Evolutionary conservation across 345 rosid species (phyloP), one percentile per base, ranked within the genome.

Genomic region (Salix exigua): DNA sequence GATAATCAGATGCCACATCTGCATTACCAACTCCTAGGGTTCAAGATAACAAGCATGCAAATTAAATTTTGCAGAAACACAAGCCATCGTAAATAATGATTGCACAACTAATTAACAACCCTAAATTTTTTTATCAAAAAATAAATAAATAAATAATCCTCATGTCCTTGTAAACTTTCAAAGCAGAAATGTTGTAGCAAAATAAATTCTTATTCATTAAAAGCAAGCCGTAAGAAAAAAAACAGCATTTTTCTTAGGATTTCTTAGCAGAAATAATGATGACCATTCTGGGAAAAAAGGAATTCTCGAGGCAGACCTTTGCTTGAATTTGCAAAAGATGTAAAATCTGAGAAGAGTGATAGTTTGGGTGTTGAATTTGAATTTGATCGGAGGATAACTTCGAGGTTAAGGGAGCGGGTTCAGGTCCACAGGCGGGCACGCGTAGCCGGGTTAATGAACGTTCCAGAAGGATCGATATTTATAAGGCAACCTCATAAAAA

Each of bases 391-490:
- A 23, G 28, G 13, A 23, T 58, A 58, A 58, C 21, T 21, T 50
- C 46, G 19, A 28, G 71, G 64, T 63, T 73, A n/a, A 18, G 63
- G 71, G 38, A 37, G 14, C n/a, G 65, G 30, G 40, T 53, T 55
- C 16, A 9, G 42, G 53, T 16, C n/a, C 2, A 16, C 16, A 9
- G 42, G 30, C 17, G 48, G 25, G 50, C 51, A 16, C 4, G 75
- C 35, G 10, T 21, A 11, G 70, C 63, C 71, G 53, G 74, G 33
- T 50, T 31, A 25, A 23, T 10, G 65, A 33, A 38, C 51, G 72
- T 70, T 77, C 74, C 68, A 76, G 79, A 70, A 70, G 19, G 46
- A 44, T 70, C 79, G 25, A 63, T 75, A 71, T 67, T 26, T 28
- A 65, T 5, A n/a, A 17, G 63, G 28, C 28, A n/a, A 23, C 63